phyloP scores from a whole-genome alignment of 306 rosid genomes.

The Prinsepia uniflora region DNA sequence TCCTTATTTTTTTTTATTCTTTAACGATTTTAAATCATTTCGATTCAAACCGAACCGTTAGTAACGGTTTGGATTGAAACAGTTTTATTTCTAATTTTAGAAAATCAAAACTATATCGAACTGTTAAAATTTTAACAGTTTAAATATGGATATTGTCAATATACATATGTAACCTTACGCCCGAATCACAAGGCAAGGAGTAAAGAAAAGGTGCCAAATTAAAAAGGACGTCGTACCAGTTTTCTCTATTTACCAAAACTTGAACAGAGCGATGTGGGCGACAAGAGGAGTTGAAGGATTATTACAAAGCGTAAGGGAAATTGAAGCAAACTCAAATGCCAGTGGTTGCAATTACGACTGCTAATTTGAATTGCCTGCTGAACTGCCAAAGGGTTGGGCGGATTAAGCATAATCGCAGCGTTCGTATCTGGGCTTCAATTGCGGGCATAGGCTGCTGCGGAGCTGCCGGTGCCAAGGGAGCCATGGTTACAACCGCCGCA shows the following conservation, averaged over 20 bases:
- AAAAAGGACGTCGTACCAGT: not conserved
- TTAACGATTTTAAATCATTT: no score
- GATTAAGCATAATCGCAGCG: not conserved
- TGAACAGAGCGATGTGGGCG: not conserved
- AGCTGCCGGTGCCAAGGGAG: constrained; percentile 34
- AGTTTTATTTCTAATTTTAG: no score
- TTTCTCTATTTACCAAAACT: no score
- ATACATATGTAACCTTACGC: no score
- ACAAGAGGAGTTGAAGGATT: not conserved
- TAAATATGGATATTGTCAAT: no score
- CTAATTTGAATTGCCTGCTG: constrained; percentile 25
- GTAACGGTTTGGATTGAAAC: no score
- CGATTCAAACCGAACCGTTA: no score
- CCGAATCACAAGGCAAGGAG: no score
- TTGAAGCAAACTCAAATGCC: constrained; percentile 25
- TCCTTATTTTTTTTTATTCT: no score
- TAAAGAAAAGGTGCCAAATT: not conserved
- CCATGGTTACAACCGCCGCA: constrained; percentile 40
- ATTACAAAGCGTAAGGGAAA: not conserved
- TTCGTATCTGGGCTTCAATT: constrained; percentile 41
- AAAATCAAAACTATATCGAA: no score
- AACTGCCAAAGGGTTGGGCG: constrained; percentile 15
- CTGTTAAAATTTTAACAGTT: no score
- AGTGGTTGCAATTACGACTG: constrained; percentile 26
- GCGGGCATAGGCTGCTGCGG: constrained; percentile 1